Percentiles rank a stretch among this genome's conserved stretches.
Evolutionary conservation across 441 rosid genomes (phyloP).

Genomic region (Geranium incanum): DNA sequence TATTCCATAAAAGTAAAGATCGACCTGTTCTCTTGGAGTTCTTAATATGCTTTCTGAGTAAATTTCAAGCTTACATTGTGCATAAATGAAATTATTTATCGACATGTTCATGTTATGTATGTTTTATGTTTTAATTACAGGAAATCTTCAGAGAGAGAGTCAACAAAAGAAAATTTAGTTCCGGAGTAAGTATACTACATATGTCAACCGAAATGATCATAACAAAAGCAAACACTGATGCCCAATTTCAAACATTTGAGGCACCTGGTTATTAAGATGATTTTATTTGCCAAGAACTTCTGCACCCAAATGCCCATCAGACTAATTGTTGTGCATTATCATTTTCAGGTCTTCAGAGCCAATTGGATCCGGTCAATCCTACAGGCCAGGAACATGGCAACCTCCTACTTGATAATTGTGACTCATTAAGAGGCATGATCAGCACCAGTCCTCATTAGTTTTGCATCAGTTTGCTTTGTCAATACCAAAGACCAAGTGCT

Average conservation of each 20-base stretch:
- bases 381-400: constrained; percentile 83
- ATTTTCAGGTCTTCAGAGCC: constrained; percentile 66
- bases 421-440: constrained; percentile 4
- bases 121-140: constrained; percentile 23
- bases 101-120: background rate
- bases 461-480: constrained; percentile 1
- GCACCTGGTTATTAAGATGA: background rate
- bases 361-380: constrained; percentile 73
- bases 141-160: constrained; percentile 21
- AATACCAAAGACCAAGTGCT: background rate
- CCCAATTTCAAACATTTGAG: background rate
- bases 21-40: background rate
- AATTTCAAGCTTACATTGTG: background rate
- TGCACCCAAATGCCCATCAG: background rate
- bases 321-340: background rate
- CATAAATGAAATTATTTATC: background rate
- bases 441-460: background rate
- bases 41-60: background rate
- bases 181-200: constrained; percentile 39
- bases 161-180: constrained; percentile 25
- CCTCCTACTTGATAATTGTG: constrained; percentile 50
- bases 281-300: background rate
- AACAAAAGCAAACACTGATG: background rate
- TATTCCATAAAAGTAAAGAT: no score
- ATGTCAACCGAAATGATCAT: background rate